Evolutionary conservation across 495 filamentous ascomycete genomes (phyloP).

Genomic region (Astrothelium macrocarpum): DNA sequence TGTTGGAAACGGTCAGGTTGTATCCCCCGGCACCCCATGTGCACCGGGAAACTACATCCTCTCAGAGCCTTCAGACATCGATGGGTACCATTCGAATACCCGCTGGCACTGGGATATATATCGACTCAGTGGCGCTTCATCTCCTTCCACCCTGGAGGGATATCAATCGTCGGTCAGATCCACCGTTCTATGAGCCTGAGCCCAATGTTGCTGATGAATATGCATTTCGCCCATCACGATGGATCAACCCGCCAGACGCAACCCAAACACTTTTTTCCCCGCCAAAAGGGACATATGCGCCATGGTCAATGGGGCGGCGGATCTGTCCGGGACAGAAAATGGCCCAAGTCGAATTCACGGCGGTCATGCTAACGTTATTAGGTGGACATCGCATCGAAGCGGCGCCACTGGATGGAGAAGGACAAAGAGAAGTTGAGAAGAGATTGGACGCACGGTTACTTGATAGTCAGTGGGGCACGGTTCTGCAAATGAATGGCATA

Average conservation of each 20-base stretch:
- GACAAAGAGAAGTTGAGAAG: constrained; percentile 1
- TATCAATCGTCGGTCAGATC: constrained; percentile 9
- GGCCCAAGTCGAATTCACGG: constrained; percentile 21
- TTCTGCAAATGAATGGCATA: neutral
- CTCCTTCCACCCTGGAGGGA: constrained; percentile 23
- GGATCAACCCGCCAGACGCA: constrained; percentile 13
- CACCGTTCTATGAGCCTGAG: neutral
- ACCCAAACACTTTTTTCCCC: constrained; percentile 15
- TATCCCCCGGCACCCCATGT: constrained; percentile 38
- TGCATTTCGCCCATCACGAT: constrained; percentile 13
- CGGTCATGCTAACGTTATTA: constrained; percentile 17
- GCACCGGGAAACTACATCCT: constrained; percentile 31
- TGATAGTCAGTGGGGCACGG: neutral
- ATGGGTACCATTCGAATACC: constrained; percentile 24
- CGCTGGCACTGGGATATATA: constrained; percentile 26
- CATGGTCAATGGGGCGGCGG: constrained; percentile 18
- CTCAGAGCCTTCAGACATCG: constrained; percentile 22
- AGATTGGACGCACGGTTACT: constrained; percentile 12
- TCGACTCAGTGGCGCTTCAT: constrained; percentile 23
- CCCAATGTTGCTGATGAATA: constrained; percentile 9
- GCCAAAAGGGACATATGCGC: constrained; percentile 14
- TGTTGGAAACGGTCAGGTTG: constrained; percentile 46
- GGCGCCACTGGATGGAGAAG: constrained; percentile 12
- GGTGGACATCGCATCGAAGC: constrained; percentile 13
- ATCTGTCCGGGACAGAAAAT: constrained; percentile 22